Conservation (phyloP, 73 alveolate species). For the Tetrahymena elliotti region DNA sequence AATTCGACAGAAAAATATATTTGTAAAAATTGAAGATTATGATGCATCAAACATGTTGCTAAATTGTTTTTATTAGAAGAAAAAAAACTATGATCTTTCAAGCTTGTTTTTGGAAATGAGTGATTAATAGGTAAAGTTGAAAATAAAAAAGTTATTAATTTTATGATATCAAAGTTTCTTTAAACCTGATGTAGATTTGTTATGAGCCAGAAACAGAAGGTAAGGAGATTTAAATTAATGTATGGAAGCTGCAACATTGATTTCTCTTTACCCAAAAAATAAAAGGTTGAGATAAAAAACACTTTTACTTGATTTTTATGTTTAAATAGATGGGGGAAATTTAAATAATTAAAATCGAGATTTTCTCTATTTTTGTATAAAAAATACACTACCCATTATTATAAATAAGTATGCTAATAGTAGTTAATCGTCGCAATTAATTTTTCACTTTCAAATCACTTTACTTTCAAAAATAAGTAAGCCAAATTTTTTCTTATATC, state of each 20-base stretch:
- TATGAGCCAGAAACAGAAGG: neutral
- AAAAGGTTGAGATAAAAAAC: neutral
- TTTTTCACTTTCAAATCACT: neutral
- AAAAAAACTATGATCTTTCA: neutral
- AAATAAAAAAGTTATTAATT: neutral
- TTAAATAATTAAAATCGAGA: neutral
- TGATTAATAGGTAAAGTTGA: neutral
- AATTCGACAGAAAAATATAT: too few relatives aligned
- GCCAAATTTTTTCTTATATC: neutral
- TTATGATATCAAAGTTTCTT: neutral
- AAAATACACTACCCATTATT: neutral
- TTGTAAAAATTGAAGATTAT: neutral
- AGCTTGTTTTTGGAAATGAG: neutral
- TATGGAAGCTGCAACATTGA: neutral
- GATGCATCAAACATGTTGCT: neutral
- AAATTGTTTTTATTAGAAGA: neutral
- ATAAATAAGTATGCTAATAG: neutral
- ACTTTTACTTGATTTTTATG: neutral
- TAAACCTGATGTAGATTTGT: neutral
- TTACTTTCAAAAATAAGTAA: neutral
- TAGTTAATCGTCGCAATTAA: neutral
- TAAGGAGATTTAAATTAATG: neutral
- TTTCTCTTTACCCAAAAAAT: neutral
- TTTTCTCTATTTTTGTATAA: neutral
- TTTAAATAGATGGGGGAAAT: neutral